Conservation (phyloP, 2,329 filamentous ascomycete species). For the Fusarium sp. region DNA sequence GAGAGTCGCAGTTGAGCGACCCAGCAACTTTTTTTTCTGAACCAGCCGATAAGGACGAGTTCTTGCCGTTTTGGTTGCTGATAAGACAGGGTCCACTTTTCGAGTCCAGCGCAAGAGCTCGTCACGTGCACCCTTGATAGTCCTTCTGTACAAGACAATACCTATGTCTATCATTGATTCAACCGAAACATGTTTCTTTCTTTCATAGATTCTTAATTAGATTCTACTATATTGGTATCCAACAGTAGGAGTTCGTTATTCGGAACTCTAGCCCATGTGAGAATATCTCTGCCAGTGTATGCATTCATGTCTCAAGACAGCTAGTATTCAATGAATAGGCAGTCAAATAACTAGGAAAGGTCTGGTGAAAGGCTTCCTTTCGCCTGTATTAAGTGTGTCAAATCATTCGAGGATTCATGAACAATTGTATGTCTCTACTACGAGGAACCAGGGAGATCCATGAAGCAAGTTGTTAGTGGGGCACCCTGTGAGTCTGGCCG, state of each 20-base stretch:
- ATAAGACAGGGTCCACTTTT: slow-evolving; percentile 28
- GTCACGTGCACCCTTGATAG: slow-evolving; percentile 20
- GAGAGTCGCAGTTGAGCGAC: slow-evolving; percentile 34
- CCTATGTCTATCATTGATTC: not conserved
- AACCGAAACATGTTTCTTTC: not conserved
- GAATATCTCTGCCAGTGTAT: not conserved
- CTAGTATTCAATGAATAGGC: not conserved
- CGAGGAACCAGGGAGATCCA: not conserved
- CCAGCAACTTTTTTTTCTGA: slow-evolving; percentile 43
- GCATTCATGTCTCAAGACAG: not conserved
- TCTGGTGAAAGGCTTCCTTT: not conserved
- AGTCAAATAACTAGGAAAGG: not conserved
- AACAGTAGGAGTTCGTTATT: not conserved
- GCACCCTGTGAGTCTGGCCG: not conserved
- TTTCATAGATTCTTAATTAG: not conserved
- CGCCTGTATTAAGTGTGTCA: not conserved
- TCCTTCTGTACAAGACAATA: not conserved
- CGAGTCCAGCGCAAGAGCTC: too few species aligned
- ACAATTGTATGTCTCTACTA: not conserved
- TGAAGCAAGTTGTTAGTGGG: not conserved
- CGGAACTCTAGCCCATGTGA: too few species aligned
- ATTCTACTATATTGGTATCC: not conserved
- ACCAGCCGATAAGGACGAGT: slow-evolving; percentile 31
- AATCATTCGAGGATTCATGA: not conserved
- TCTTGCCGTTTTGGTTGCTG: slow-evolving; percentile 21